Conservation (phyloP, 2,329 filamentous ascomycete species). For the Penicillium sp. region DNA sequence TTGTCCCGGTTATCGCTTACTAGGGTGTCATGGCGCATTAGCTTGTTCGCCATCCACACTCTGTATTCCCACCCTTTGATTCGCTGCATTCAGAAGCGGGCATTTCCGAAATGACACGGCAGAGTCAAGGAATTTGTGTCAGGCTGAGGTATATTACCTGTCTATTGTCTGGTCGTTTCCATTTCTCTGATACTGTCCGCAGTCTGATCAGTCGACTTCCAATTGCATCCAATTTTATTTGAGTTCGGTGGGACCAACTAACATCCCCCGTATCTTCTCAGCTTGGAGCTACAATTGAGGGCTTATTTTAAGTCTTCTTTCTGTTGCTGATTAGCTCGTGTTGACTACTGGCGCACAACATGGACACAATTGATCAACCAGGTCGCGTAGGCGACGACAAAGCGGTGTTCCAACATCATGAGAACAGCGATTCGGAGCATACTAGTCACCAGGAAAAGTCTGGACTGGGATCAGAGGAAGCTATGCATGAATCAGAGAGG, state of each 20-base stretch:
- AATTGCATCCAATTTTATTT: background rate
- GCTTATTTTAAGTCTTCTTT: background rate
- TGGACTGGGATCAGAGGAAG: slow-evolving; percentile 48
- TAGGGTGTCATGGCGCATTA: background rate
- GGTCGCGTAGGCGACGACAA: slow-evolving; percentile 32
- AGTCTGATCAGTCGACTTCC: background rate
- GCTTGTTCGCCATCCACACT: background rate
- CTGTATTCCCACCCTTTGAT: slow-evolving; percentile 2
- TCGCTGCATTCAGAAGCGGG: slow-evolving; percentile 1
- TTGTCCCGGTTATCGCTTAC: slow-evolving; percentile 16
- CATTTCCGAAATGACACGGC: background rate
- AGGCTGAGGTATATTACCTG: background rate
- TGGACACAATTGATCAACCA: slow-evolving; percentile 19
- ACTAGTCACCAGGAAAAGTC: slow-evolving; percentile 50
- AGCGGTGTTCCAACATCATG: slow-evolving; percentile 24
- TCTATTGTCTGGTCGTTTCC: background rate
- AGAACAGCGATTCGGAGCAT: slow-evolving; percentile 30
- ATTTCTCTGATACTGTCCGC: background rate
- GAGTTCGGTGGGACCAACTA: background rate
- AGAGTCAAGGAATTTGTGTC: background rate
- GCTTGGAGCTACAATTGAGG: background rate
- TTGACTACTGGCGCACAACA: background rate
- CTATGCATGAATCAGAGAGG: slow-evolving; percentile 43
- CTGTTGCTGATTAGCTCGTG: background rate
- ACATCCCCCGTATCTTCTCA: background rate